Conservation (phyloP, 2,329 filamentous ascomycete genomes). For the Cladosporium sphaerospermum region DNA sequence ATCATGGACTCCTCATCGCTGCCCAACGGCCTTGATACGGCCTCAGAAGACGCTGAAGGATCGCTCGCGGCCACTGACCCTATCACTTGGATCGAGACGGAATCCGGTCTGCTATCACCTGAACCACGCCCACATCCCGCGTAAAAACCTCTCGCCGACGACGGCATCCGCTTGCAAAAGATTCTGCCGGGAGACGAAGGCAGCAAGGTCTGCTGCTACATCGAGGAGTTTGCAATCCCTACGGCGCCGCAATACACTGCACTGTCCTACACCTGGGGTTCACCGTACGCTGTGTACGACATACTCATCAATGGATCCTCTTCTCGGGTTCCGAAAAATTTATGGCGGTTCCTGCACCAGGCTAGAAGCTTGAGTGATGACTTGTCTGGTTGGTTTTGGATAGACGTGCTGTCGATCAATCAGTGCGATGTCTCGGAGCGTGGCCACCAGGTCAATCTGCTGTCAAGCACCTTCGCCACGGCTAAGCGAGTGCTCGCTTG, state of each 20-base stretch:
- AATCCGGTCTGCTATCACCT: not conserved
- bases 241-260: constrained; percentile 5
- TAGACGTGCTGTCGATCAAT: constrained; percentile 17
- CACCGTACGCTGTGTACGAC: not conserved
- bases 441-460: constrained; percentile 14
- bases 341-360: constrained; percentile 12
- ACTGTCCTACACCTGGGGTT: constrained; percentile 16
- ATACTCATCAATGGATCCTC: constrained; percentile 9
- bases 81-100: not conserved
- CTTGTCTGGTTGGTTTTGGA: constrained; percentile 13
- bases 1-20: too few species aligned
- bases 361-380: not conserved
- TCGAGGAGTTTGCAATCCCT: not conserved
- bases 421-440: constrained; percentile 13
- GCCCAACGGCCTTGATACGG: too few species aligned
- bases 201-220: not conserved
- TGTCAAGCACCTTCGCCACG: constrained; percentile 14
- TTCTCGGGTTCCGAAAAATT: constrained; percentile 11
- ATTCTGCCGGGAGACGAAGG: not conserved
- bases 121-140: not conserved
- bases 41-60: too few species aligned
- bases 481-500: constrained; percentile 7
- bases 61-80: not conserved
- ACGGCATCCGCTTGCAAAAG: not conserved
- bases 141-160: not conserved